Conservation (phyloP, 139 green algal species). For the Chlorella sp. region DNA sequence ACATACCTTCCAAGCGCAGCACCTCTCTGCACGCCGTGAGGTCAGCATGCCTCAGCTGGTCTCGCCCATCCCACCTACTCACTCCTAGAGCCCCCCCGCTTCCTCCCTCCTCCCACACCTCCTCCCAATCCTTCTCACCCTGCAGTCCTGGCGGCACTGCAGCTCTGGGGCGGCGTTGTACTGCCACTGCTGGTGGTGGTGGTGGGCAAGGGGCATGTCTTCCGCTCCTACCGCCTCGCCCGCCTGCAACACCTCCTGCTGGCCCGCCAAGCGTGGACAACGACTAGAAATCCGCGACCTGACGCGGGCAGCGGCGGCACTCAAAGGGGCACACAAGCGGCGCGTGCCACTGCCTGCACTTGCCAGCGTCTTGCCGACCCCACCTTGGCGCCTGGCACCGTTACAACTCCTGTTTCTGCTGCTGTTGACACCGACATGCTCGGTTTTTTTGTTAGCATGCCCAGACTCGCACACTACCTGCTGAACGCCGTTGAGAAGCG, state of each 20-base stretch:
- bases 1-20: no score
- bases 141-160: conserved; percentile 22
- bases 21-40: no score
- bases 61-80: background rate
- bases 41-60: background rate
- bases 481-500: no score
- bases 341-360: no score
- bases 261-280: background rate
- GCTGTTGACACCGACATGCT: no score
- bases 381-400: no score
- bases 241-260: background rate
- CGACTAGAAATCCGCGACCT: background rate
- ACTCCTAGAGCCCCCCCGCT: background rate
- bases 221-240: background rate
- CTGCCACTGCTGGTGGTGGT: background rate
- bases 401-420: no score
- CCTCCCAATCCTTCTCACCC: no score
- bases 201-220: background rate
- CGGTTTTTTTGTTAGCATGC: no score
- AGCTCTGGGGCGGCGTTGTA: conserved; percentile 10
- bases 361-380: no score
- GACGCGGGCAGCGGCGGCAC: background rate
- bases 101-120: background rate
- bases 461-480: no score
- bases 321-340: no score